Evolutionary conservation across 768 basidiomycete species (phyloP), one percentile per base, ranked within the genome.

Genomic region (Naganishia onofrii): DNA sequence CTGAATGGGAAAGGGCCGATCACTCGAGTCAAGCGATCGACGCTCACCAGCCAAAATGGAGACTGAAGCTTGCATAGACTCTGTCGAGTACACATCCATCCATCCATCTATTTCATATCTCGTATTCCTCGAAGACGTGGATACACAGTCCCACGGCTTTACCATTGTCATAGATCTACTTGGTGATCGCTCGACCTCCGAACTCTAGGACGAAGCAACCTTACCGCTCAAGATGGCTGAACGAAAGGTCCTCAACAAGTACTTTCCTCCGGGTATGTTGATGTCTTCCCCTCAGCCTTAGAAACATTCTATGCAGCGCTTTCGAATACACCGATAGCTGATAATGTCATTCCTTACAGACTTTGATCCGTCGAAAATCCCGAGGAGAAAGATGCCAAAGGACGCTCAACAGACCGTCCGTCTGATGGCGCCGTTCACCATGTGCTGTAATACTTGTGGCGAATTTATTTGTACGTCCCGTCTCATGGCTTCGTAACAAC

Each of bases 351-450:
- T 42, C 23, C 34, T 12, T 42, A 56, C 64, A 72, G 68, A 70
- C 65, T 72, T 70, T 36, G 69, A 68, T 69, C 68, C 69, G 51
- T 64, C 71, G n/a, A 90, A 96, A 82, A 97, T 97, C 80, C 92
- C 92, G 29, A 86, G 95, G 73, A 84, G 93, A 76, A 92, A 90
- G 80, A 86, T 88, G 72, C 90, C 91, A 68, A 93, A 90, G 85
- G 94, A 95, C 81, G 90, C 90, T 17, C 96, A 99, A 78, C 93
- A 96, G 83, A 91, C 94, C 70, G 93, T 99, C 70, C 91, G 95
- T 85, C 86, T 99, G 58, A 99, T 99, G 96, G 95, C 96, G 3
- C 96, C 96, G 0, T 99, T 98, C 81, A 95, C 93, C 4, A 99
- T 99, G 96, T 73, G 82, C 55, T 84, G 83, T 89, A 82, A 74